phyloP scores from a whole-genome alignment of 805 yeast species.

The Jamesozyma hellenica region DNA sequence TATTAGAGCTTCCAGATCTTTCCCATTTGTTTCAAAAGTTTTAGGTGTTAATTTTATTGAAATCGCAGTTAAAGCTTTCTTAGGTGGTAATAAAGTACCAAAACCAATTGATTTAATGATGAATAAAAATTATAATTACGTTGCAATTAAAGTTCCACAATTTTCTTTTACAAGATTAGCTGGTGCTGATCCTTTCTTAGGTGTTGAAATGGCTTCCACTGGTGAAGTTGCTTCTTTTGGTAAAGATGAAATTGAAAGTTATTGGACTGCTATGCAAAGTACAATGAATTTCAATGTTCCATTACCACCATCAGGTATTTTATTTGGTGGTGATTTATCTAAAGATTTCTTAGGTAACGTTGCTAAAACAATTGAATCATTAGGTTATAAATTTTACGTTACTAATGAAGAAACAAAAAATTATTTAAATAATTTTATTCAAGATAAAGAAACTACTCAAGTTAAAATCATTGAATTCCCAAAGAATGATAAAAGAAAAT shows the following conservation, averaged over 20 bases:
- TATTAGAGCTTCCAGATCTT: slow-evolving; percentile 95
- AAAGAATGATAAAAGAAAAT: slow-evolving; percentile 80
- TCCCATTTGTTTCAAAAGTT: slow-evolving; percentile 98
- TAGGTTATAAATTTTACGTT: slow-evolving; percentile 70
- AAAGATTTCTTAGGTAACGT: slow-evolving; percentile 63
- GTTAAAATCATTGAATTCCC: slow-evolving; percentile 77
- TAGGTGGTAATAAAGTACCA: slow-evolving; percentile 60
- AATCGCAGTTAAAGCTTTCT: slow-evolving; percentile 80
- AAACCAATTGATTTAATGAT: slow-evolving; percentile 75
- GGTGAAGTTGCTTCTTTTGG: slow-evolving; percentile 99
- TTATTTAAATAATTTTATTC: slow-evolving; percentile 47
- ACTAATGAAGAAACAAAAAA: slow-evolving; percentile 64
- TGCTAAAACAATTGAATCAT: slow-evolving; percentile 53
- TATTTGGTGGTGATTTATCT: slow-evolving; percentile 88
- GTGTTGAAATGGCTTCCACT: slow-evolving; percentile 98
- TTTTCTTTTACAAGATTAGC: slow-evolving; percentile 96
- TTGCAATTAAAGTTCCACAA: slow-evolving; percentile 97
- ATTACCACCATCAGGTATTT: slow-evolving; percentile 75
- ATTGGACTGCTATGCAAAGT: slow-evolving; percentile 95
- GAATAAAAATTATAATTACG: slow-evolving; percentile 57
- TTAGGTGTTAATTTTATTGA: slow-evolving; percentile 91
- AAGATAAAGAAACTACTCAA: slow-evolving; percentile 26
- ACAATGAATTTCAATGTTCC: slow-evolving; percentile 97
- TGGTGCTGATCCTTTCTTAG: slow-evolving; percentile 98
- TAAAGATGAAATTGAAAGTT: slow-evolving; percentile 71